These are phyloP conservation scores for Sclerotiophoma versabilis DNA, from an alignment of 2,329 filamentous ascomycete species.

Conservation along the genomic window DNA sequence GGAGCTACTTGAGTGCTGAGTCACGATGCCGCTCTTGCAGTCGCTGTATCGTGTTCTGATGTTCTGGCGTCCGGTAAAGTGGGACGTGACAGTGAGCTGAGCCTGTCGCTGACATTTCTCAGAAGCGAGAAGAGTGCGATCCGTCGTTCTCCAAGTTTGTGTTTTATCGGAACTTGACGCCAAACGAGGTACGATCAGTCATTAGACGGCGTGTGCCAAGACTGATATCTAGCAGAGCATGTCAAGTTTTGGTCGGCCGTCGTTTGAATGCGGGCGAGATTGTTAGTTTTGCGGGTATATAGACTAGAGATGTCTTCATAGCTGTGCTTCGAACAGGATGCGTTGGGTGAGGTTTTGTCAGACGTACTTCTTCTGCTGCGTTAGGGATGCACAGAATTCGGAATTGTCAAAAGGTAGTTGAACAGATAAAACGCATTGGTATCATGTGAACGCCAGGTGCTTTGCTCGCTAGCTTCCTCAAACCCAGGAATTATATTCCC, in stretches of 20 bases:
- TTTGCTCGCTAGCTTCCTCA: neutral
- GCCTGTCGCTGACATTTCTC: neutral
- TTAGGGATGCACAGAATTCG: too few species aligned
- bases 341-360: too few species aligned
- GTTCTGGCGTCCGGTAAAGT: neutral
- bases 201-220: too few species aligned
- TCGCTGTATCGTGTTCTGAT: neutral
- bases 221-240: neutral
- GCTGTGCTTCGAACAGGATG: too few species aligned
- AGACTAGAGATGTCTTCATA: too few species aligned
- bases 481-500: neutral
- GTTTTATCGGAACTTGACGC: conserved; percentile 4
- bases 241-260: conserved; percentile 5
- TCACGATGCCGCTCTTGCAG: neutral
- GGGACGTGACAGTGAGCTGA: neutral
- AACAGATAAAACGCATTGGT: conserved; percentile 1
- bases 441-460: conserved; percentile 5
- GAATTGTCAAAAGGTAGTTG: neutral
- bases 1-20: neutral
- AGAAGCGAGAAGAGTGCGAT: neutral
- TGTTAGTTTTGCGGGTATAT: too few species aligned
- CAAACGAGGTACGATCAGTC: conserved; percentile 15
- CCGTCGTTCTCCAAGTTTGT: conserved; percentile 8
- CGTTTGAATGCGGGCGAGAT: too few species aligned
- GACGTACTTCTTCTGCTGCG: too few species aligned